Base-by-base conservation (phyloP, 257 asterid genomes). In the Nicotiana paniculata region DNA sequence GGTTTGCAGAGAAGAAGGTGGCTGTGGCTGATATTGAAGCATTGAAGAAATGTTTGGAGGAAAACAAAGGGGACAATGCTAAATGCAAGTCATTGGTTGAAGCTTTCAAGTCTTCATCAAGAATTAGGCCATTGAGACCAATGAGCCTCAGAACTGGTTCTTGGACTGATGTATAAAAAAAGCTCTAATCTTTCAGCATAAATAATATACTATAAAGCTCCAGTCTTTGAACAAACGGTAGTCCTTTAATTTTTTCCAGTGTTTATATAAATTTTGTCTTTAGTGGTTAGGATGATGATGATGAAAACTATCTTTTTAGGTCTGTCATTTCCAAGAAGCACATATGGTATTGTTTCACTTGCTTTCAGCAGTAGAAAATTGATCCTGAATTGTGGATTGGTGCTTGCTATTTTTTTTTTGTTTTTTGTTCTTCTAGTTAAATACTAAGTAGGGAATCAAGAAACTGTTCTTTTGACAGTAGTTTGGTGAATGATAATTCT, bases 31-130 rank as follows among this genome's bases (percentile, higher is more conserved):
- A 35, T 81, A 69, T 67, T 7, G 91, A 79, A 66, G 88, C 84
- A 3, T 30, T 88, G 81, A 85, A 75, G 82, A 86, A 88, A 83
- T 86, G 91, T 66, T 80, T 86, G 88, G 85, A 85, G 87, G 83
- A 81, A 64, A 88, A 66, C 81, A 83, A 85, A 83, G 89, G 83
- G 53, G 86, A 85, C 5, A 48, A 16, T 35, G 85, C 43, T 46
- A 79, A 61, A 33, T 88, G 91, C 85, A 88, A 72, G 75, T 79
- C 91, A 15, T 62, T 84, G 55, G 9, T 88, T 81, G 86, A 86
- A 78, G 89, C 89, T 33, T 81, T 83, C 62, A 66, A 81, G 46
- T 77, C 83, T 46, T 30, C 75, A 30, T 28, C 79, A 63, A 18
- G 16, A 33, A 62, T 16, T 76, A 80, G 83, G 82, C 87, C 84